These are phyloP conservation scores for Trichoderma hamatum DNA, from an alignment of 2,329 filamentous ascomycete genomes.

Conservation along the genomic window DNA sequence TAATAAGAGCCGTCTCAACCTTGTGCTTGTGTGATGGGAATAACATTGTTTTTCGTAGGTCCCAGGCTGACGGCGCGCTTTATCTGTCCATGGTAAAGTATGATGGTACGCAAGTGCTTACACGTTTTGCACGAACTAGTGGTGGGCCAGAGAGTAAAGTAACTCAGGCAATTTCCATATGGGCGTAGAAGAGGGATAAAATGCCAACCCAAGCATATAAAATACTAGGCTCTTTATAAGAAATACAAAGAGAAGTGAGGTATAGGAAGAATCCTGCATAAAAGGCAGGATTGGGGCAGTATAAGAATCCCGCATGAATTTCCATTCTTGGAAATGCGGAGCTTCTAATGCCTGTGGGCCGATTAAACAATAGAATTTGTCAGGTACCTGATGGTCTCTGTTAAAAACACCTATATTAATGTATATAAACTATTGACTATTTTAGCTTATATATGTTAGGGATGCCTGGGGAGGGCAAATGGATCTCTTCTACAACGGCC, in stretches of 20 bases:
- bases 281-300: too few relatives aligned
- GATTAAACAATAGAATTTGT: background rate
- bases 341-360: background rate
- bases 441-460: background rate
- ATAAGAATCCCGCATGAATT: background rate
- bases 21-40: constrained; percentile 9
- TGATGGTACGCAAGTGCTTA: constrained; percentile 1
- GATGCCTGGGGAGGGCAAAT: background rate
- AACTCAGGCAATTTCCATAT: background rate
- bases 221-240: background rate
- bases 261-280: background rate
- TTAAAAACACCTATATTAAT: background rate
- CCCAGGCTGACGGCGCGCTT: background rate
- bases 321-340: background rate
- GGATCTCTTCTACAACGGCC: background rate
- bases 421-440: background rate
- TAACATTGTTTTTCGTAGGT: background rate
- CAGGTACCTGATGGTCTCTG: background rate
- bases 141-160: background rate
- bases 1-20: background rate
- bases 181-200: background rate
- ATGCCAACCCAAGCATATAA: background rate
- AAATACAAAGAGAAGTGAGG: background rate
- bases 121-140: constrained; percentile 9
- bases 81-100: constrained; percentile 1